Conservation (phyloP, 148 eudicot species). For the Diospyros kaki region DNA sequence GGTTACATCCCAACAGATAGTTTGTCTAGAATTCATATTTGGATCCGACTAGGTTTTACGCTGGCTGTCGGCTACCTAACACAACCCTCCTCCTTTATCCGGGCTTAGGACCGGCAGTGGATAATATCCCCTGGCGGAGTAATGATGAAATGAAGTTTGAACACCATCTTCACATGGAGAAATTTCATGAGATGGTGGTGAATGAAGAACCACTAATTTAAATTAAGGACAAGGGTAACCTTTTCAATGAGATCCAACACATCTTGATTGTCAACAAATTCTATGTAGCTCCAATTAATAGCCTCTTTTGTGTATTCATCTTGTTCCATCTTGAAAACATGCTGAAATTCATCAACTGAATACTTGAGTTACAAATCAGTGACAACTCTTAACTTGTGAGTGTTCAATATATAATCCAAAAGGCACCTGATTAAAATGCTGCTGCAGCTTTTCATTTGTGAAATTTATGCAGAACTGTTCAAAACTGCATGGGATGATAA, state of each 20-base stretch:
- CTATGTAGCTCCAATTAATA: conserved; percentile 98
- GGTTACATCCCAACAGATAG: neutral
- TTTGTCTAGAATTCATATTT: neutral
- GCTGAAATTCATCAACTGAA: conserved; percentile 42
- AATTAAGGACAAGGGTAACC: conserved; percentile 34
- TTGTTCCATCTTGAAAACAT: conserved; percentile 99
- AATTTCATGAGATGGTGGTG: too few species aligned
- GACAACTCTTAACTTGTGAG: neutral
- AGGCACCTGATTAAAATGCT: conserved; percentile 94
- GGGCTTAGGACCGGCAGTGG: too few species aligned
- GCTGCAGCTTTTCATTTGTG: conserved; percentile 98
- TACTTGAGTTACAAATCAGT: conserved; percentile 9
- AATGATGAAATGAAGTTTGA: neutral
- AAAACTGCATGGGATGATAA: conserved; percentile 56
- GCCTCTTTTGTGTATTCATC: conserved; percentile 96
- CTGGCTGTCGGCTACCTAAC: too few species aligned
- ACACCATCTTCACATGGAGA: too few species aligned
- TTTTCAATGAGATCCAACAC: conserved; percentile 99
- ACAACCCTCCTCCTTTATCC: too few species aligned
- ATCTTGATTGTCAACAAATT: conserved; percentile 97
- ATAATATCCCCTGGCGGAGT: too few species aligned
- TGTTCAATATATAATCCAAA: conserved; percentile 14
- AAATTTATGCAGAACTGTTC: conserved; percentile 98
- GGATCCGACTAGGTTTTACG: too few species aligned
- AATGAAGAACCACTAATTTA: too few species aligned